These are phyloP conservation scores for Lasiodiplodia theobromae DNA, from an alignment of 2,329 filamentous ascomycete species.

Conservation along the genomic window DNA sequence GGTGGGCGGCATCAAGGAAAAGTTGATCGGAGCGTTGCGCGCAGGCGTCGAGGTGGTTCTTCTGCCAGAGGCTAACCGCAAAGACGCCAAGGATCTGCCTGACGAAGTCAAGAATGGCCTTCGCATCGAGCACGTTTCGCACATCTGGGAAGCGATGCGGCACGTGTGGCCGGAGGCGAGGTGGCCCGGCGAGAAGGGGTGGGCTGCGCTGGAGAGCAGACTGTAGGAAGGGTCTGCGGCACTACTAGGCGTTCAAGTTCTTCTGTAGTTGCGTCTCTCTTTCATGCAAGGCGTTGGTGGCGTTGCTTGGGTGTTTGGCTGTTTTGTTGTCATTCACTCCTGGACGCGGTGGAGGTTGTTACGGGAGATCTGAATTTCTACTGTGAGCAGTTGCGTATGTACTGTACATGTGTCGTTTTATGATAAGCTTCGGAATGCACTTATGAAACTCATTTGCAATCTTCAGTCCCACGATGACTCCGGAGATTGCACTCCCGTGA, in stretches of 20 bases:
- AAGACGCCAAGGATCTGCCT: slow-evolving; percentile 90
- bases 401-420: neutral
- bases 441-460: neutral
- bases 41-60: slow-evolving; percentile 95
- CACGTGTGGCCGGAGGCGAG: slow-evolving; percentile 89
- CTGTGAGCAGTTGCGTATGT: neutral
- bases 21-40: slow-evolving; percentile 90
- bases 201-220: slow-evolving; percentile 62
- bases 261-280: slow-evolving; percentile 10
- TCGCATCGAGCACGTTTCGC: slow-evolving; percentile 88
- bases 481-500: neutral
- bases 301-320: slow-evolving; percentile 4
- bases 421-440: slow-evolving; percentile 13
- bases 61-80: slow-evolving; percentile 85
- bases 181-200: slow-evolving; percentile 78
- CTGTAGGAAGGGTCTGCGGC: neutral
- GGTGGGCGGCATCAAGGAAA: slow-evolving; percentile 98
- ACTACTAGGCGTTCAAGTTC: neutral
- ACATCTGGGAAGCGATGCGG: slow-evolving; percentile 93
- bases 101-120: slow-evolving; percentile 86
- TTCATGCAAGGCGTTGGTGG: slow-evolving; percentile 22
- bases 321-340: neutral
- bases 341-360: neutral
- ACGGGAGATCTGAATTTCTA: neutral
- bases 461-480: neutral